These are phyloP conservation scores for Durotheca rogersii DNA, from an alignment of 495 filamentous ascomycete species.

Conservation along the genomic window DNA sequence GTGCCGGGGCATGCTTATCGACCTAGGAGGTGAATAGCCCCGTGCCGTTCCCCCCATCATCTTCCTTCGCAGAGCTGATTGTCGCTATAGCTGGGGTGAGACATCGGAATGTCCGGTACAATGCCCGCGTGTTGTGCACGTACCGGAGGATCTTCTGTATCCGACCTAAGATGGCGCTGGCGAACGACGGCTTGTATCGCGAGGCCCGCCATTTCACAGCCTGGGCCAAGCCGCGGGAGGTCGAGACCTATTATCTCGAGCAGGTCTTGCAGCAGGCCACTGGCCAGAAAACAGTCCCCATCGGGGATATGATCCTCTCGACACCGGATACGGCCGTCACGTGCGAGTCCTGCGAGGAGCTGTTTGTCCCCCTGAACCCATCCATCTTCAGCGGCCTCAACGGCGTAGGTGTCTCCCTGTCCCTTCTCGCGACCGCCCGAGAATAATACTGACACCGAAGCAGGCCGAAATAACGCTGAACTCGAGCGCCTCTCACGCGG, in stretches of 20 bases:
- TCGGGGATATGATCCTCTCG: conserved; percentile 76
- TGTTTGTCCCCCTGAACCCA: conserved; percentile 68
- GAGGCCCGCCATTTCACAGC: conserved; percentile 66
- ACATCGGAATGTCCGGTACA: conserved; percentile 70
- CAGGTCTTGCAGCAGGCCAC: conserved; percentile 60
- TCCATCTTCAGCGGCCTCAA: conserved; percentile 55
- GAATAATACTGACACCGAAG: too few relatives aligned
- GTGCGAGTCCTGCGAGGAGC: conserved; percentile 76
- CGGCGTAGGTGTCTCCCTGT: too few relatives aligned
- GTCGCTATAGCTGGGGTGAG: conserved; percentile 68
- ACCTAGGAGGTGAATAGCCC: too few relatives aligned
- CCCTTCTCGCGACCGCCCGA: too few relatives aligned
- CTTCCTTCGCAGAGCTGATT: too few relatives aligned
- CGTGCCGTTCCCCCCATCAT: too few relatives aligned
- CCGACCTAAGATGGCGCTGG: conserved; percentile 80
- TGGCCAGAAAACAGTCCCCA: conserved; percentile 60
- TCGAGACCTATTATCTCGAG: conserved; percentile 76
- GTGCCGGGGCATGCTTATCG: conserved; percentile 77
- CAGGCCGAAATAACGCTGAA: conserved; percentile 85
- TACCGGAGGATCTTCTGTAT: conserved; percentile 72
- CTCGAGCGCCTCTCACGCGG: conserved; percentile 65
- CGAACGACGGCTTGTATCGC: conserved; percentile 73
- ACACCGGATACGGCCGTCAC: conserved; percentile 72
- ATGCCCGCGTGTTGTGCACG: conserved; percentile 69
- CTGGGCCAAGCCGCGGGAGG: conserved; percentile 46